Base-by-base conservation (phyloP, 1,284 basidiomycete species). In the Cutaneotrichosporon sp. region DNA sequence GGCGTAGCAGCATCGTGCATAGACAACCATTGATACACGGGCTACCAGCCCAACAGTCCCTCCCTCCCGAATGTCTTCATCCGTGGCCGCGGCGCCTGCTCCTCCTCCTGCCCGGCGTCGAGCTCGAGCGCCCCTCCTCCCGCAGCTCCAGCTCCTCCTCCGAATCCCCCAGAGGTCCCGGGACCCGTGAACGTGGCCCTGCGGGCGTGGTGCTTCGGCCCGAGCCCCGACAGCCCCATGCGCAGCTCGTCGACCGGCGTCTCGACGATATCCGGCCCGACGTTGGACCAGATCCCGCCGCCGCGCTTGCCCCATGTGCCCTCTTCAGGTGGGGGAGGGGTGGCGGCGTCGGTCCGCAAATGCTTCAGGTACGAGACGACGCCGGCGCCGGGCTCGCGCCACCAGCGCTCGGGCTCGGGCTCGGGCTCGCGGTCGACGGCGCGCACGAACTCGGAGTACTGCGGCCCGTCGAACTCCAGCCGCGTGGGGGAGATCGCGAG, bases 401-500 rank as follows among this genome's bases (percentile, higher is more conserved):
- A 42, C 38, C 38, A 42, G 18, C 38, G 16, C 7, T 42, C 38
- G 6, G 16, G 34, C 34, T n/a, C n/a, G n/a, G 24, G 22, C 11
- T 47, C 46, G 22, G 24, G 22, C 24, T 16, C 24, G 10, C 25
- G 47, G 25, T 46, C 45, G 22, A 14, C 45, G 22, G 16, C 10
- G 6, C 47, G 47, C 14, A 31, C 25, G 27, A 27, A 27, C 14
- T 50, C 47, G 27, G 18, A 27, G 11, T 8, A 25, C 14, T 53
- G 52, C 22, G 58, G 52, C 5, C 52, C 58, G 34, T 59, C 58
- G 25, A 59, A 59, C 24, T 36, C 43, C 10, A 59, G 51, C 27
- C 33, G 33, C 3, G 58, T 59, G 5, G 58, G 58, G 18, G 52
- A 54, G 33, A 22, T 38, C 18, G 38, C 18, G 38, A n/a, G 38